Percentiles rank a stretch among this genome's conserved stretches.
These are phyloP conservation scores for Talaromyces wortmannii DNA, from an alignment of 495 filamentous ascomycete genomes.

Conservation along the genomic window DNA sequence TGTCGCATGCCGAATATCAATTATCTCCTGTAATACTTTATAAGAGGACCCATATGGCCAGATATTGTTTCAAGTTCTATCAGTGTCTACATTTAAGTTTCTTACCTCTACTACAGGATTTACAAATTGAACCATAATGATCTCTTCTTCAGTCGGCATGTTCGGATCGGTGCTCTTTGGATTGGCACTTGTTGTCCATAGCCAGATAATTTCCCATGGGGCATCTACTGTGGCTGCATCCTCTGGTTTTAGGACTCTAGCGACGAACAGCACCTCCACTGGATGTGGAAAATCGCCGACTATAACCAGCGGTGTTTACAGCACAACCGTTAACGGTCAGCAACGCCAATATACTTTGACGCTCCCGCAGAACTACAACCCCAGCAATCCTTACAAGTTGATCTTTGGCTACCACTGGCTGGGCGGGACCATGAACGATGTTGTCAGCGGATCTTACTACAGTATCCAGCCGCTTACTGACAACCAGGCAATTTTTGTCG, in stretches of 20 bases:
- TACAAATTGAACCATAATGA: no score
- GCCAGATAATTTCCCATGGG: neutral
- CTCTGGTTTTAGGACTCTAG: neutral
- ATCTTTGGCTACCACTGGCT: slow-evolving; percentile 35
- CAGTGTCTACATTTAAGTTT: no score
- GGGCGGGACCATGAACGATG: slow-evolving; percentile 27
- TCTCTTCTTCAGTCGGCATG: no score
- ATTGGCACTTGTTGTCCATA: neutral
- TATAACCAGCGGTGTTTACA: slow-evolving; percentile 18
- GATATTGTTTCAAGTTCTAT: no score
- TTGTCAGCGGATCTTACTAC: slow-evolving; percentile 28
- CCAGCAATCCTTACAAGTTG: slow-evolving; percentile 26
- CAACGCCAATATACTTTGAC: slow-evolving; percentile 25
- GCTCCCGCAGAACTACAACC: slow-evolving; percentile 32
- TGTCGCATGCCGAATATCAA: no score
- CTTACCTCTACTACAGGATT: no score
- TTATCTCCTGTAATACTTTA: no score
- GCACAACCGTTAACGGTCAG: slow-evolving; percentile 12
- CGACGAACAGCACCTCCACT: slow-evolving; percentile 16
- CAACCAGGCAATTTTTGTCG: slow-evolving; percentile 31
- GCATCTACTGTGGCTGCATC: neutral
- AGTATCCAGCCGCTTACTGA: slow-evolving; percentile 26
- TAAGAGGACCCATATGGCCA: no score
- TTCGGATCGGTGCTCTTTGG: neutral
- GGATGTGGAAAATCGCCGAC: slow-evolving; percentile 33